A percentile compares a stretch with the other conserved stretches of the same genome.
Evolutionary conservation across 106 monocot genomes (phyloP).

Genomic region (Allium sativum): DNA sequence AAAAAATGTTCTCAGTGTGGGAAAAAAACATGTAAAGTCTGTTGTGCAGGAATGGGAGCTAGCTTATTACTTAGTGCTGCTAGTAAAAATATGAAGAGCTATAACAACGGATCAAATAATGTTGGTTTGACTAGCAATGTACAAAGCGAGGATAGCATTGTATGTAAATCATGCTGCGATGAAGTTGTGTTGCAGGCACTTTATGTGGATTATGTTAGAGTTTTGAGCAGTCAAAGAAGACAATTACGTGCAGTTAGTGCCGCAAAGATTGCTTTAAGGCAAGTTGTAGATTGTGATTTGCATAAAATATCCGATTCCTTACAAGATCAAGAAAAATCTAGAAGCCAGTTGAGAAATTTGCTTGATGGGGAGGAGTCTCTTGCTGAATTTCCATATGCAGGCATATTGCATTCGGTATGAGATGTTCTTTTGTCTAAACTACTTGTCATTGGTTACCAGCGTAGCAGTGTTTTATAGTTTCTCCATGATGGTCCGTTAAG

Average conservation of each 20-base stretch:
- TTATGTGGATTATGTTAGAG: constrained; percentile 79
- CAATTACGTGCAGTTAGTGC: constrained; percentile 57
- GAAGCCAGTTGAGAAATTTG: constrained; percentile 33
- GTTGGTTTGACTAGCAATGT: constrained; percentile 39
- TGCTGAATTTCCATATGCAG: constrained; percentile 91
- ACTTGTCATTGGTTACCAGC: no score
- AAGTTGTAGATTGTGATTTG: constrained; percentile 35
- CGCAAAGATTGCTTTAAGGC: constrained; percentile 37
- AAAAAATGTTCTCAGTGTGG: constrained; percentile 55
- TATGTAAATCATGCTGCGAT: constrained; percentile 73
- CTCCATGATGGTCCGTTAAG: no score
- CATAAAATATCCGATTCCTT: constrained; percentile 12
- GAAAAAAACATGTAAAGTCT: constrained; percentile 66
- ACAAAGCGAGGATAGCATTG: constrained; percentile 27
- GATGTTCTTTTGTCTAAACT: no score
- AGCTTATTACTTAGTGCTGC: constrained; percentile 32
- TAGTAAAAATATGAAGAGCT: constrained; percentile 55
- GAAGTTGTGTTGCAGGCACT: constrained; percentile 53
- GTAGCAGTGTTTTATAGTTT: no score
- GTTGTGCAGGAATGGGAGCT: constrained; percentile 94
- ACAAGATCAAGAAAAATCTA: constrained; percentile 25
- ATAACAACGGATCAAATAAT: constrained; percentile 28
- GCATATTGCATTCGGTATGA: constrained; percentile 55
- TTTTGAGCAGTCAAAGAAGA: constrained; percentile 59
- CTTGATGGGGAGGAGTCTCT: constrained; percentile 72